These are phyloP conservation scores for Ormosia semicastrata DNA, from an alignment of 306 rosid genomes.

Conservation along the genomic window DNA sequence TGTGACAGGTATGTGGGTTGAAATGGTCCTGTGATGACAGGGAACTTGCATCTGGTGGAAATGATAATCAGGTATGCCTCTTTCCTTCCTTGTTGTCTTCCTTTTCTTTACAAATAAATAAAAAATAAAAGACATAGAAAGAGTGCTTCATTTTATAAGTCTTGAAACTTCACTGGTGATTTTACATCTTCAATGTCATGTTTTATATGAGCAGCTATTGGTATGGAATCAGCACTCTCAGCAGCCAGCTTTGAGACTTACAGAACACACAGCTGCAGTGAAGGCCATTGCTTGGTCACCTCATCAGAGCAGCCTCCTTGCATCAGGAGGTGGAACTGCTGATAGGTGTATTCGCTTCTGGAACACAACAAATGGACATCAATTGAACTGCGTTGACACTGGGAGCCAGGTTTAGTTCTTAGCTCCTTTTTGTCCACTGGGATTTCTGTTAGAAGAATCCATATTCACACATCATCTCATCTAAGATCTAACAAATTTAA, in stretches of 20 bases:
- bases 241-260: constrained; percentile 79
- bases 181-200: constrained; percentile 21
- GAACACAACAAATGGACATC: constrained; percentile 97
- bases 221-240: constrained; percentile 97
- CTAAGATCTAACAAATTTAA: neutral
- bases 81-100: neutral
- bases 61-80: constrained; percentile 84
- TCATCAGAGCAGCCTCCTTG: constrained; percentile 89
- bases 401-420: constrained; percentile 81
- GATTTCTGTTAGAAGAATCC: neutral
- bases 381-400: constrained; percentile 79
- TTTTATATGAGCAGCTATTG: constrained; percentile 58
- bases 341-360: constrained; percentile 98
- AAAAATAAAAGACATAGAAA: neutral
- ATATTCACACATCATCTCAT: neutral
- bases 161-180: neutral
- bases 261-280: constrained; percentile 97
- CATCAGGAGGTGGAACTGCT: constrained; percentile 98
- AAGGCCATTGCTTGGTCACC: constrained; percentile 99
- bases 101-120: neutral
- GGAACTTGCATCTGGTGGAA: constrained; percentile 99
- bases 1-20: constrained; percentile 74
- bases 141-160: neutral
- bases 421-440: neutral
- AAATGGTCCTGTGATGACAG: constrained; percentile 98